Base-by-base conservation (phyloP, 2,329 filamentous ascomycete species). In the Pseudocercospora cruenta region DNA sequence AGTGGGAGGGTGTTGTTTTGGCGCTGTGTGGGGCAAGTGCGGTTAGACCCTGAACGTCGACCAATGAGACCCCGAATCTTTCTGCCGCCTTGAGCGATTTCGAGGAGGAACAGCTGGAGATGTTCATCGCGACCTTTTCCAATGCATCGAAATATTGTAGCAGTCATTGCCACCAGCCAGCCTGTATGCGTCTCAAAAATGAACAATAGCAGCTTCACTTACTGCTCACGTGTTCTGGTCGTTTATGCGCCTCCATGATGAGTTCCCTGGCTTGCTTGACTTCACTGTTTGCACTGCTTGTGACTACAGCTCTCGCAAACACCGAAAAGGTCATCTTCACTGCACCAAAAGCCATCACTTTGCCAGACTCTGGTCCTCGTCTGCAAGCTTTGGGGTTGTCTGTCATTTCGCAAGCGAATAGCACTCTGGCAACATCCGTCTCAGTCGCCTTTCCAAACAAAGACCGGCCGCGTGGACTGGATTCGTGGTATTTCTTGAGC, bases 311-410 rank as follows among this genome's bases (percentile, higher is more conserved):
- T 66, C 54, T 67, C 51, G 93, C 91, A 77, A 98, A 99, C 78
- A 90, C 91, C 63, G 95, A 98, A 78, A 99, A 99, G 81, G 84
- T 87, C 72, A 92, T 98, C 74, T 98, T 99, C 81, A 82, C 90
- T 39, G 93, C 87, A 22, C 93, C 94, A 10, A 76, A 81, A 33
- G 78, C 83, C 33, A 78, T 87, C 73, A 78, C 83, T 62, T 79
- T 91, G 54, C 86, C 90, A 39, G 78, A 84, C 62, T 77, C 82
- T 59, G 83, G 82, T 71, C 86, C 85, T 65, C 85, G 81, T 61
- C 78, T 92, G 58, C 83, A 86, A 66, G 82, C 86, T 73, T 82
- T 94, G 43, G 84, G 85, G 57, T 84, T 96, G 62, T 82, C 87
- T 69, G 80, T 83, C n/a, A 84, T 96, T 59, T 88, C 88, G 3